phyloP scores from a whole-genome alignment of 2,329 filamentous ascomycete species.

The Pseudogymnoascus sp. region DNA sequence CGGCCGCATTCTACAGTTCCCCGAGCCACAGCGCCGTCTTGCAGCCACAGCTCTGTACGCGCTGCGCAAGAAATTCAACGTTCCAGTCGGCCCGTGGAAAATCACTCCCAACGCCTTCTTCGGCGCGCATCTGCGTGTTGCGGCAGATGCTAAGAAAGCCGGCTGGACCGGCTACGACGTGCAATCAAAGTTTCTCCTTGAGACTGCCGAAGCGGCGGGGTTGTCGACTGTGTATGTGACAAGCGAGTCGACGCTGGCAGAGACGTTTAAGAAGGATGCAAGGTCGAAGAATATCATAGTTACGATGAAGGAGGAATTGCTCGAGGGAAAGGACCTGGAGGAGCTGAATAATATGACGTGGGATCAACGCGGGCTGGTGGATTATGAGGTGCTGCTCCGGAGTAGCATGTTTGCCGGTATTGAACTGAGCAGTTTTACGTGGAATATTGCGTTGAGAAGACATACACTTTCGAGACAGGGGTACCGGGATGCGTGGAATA shows the following conservation, averaged over 20 bases:
- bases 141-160: constrained; percentile 27
- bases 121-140: constrained; percentile 32
- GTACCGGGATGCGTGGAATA: background rate
- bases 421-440: constrained; percentile 36
- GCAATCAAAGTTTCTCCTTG: constrained; percentile 29
- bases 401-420: constrained; percentile 34
- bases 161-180: constrained; percentile 28
- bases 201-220: constrained; percentile 22
- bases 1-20: constrained; percentile 30
- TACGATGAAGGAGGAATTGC: constrained; percentile 35
- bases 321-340: constrained; percentile 26
- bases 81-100: constrained; percentile 7
- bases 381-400: constrained; percentile 39
- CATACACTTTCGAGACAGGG: constrained; percentile 12
- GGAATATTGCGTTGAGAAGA: constrained; percentile 35
- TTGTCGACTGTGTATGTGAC: constrained; percentile 33
- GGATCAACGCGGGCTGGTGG: constrained; percentile 39
- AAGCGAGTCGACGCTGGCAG: constrained; percentile 31
- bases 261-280: constrained; percentile 29
- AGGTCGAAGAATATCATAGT: constrained; percentile 30
- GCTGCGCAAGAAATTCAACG: constrained; percentile 21
- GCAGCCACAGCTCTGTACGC: constrained; percentile 27
- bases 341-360: constrained; percentile 29
- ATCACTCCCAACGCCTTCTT: constrained; percentile 27
- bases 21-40: constrained; percentile 16